Conservation (phyloP, 2,329 filamentous ascomycete genomes). For the Teratosphaeria gauchensis region DNA sequence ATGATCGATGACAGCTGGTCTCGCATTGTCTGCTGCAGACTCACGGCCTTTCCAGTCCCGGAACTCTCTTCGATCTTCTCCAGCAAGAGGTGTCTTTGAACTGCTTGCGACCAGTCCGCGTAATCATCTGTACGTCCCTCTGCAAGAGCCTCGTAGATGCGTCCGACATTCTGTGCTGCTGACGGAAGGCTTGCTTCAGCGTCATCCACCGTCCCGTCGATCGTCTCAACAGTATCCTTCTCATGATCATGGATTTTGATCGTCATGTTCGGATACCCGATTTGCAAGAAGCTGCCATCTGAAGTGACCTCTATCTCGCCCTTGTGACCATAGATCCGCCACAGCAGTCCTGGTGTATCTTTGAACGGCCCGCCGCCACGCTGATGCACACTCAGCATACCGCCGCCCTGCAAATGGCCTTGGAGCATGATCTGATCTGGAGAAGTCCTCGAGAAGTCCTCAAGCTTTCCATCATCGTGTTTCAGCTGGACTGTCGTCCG, state of each 20-base stretch:
- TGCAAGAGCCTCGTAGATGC: neutral
- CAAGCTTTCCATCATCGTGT: neutral
- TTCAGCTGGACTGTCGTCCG: neutral
- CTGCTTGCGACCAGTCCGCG: neutral
- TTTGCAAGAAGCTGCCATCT: neutral
- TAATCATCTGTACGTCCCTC: neutral
- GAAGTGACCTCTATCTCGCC: neutral
- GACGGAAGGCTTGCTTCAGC: neutral
- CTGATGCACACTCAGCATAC: neutral
- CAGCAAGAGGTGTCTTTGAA: neutral
- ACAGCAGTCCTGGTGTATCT: neutral
- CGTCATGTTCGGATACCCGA: neutral
- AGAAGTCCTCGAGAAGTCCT: neutral
- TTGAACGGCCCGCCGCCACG: neutral
- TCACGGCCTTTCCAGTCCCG: neutral
- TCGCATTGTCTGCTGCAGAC: neutral
- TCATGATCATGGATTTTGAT: neutral
- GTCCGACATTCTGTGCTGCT: neutral
- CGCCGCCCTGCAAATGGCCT: neutral
- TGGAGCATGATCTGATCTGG: neutral
- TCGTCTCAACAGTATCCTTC: neutral
- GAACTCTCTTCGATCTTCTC: neutral
- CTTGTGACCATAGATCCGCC: neutral
- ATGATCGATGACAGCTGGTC: neutral
- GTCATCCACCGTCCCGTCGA: neutral